Base-by-base conservation (phyloP, 768 basidiomycete species). In the Boletus coccyginus region DNA sequence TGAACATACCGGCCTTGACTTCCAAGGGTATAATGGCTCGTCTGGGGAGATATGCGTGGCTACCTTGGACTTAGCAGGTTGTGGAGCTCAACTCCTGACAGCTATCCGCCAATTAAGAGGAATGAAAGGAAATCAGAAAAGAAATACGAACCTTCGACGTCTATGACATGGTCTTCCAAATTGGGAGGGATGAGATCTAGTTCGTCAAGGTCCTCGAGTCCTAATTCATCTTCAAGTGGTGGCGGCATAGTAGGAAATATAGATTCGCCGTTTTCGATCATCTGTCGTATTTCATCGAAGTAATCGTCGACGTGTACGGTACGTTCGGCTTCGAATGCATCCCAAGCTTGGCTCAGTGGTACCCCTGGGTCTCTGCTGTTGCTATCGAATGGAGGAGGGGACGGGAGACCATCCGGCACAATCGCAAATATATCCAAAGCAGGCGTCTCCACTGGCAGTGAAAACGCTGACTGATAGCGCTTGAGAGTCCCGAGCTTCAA, bases 341-440 rank as follows among this genome's bases (percentile, higher is more conserved):
- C 53, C 53, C 54, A 59, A 21, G 36, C 47, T 8, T 50, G 53
- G 33, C n/a, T n/a, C 2, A 52, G 13, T 8, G 50, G 53, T 17
- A 55, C 27, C 7, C 27, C 36, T 11, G 33, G 9, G 5, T 45
- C n/a, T 7, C 13, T 13, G 5, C 19, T 21, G 7, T 32, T 47
- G 13, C 7, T n/a, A 29, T 31, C 16, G 12, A 46, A 35, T 33
- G 29, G 27, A 45, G 45, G 32, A 46, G 45, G 45, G 16, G 17
- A 38, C 38, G 7, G 38, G 45, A 32, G 45, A 46, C 45, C 31
- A 32, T 46, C 31, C 14, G 19, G 32, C n/a, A 19, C 17, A 19
- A 33, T 19, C 14, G 7, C n/a, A 12, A 46, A 33, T 32, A n/a
- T 24, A 46, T 46, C 45, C 31, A 12, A 24, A 17, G n/a, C 9